A percentile compares a stretch with the other conserved stretches of the same genome.
Evolutionary conservation across 1,139 yeast species (phyloP).

Genomic region (Yamadazyma atlantica): DNA sequence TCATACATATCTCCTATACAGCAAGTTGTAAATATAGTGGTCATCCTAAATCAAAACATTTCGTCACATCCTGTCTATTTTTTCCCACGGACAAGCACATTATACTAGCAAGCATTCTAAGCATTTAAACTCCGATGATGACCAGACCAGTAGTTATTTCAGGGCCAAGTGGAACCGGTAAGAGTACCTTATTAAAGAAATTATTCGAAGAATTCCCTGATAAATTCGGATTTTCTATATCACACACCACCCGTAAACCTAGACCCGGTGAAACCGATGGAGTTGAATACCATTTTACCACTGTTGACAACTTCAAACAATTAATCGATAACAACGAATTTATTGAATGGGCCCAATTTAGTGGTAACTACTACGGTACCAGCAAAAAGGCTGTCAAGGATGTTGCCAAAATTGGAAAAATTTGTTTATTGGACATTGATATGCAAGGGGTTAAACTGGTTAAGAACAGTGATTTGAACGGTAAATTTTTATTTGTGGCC

Average conservation of each 20-base stretch:
- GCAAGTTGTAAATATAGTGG: too few relatives aligned
- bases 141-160: constrained; percentile 86
- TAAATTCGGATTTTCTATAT: constrained; percentile 88
- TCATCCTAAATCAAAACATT: too few relatives aligned
- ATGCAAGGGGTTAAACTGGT: constrained; percentile 98
- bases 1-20: too few relatives aligned
- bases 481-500: constrained; percentile 81
- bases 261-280: constrained; percentile 91
- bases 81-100: not conserved
- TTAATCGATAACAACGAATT: constrained; percentile 74
- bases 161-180: constrained; percentile 98
- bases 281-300: constrained; percentile 81
- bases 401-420: constrained; percentile 60
- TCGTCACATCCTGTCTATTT: not conserved
- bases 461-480: constrained; percentile 77
- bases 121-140: constrained; percentile 14
- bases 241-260: constrained; percentile 91
- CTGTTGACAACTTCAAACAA: constrained; percentile 74
- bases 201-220: constrained; percentile 88
- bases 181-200: constrained; percentile 87
- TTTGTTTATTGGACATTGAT: constrained; percentile 93
- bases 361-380: constrained; percentile 97
- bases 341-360: constrained; percentile 97
- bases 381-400: constrained; percentile 80
- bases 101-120: too few relatives aligned